Percentiles rank a stretch among this genome's conserved stretches.
Conservation (phyloP, 2,329 filamentous ascomycete species). For the Dothistroma pini region DNA sequence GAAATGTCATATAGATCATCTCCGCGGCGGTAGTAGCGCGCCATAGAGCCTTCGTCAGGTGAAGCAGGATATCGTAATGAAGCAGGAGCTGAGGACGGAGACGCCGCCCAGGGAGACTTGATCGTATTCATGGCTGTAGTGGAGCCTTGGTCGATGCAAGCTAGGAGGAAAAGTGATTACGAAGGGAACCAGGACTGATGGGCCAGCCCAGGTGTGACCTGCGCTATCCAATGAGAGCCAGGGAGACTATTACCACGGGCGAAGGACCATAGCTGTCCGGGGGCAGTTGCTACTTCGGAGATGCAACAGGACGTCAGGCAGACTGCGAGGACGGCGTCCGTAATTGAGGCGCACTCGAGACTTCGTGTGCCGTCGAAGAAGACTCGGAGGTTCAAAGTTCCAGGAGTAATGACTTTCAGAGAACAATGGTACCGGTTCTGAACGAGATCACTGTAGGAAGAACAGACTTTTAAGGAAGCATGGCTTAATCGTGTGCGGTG, state of each 20-base stretch:
- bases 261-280: conserved; percentile 36
- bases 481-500: background rate
- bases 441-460: background rate
- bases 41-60: conserved; percentile 36
- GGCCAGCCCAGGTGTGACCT: conserved; percentile 14
- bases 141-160: conserved; percentile 34
- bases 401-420: conserved; percentile 4
- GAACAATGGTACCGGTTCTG: conserved; percentile 15
- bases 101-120: conserved; percentile 38
- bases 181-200: conserved; percentile 10
- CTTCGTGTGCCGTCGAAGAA: conserved; percentile 37
- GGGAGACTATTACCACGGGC: conserved; percentile 12
- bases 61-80: conserved; percentile 37
- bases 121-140: conserved; percentile 43
- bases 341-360: conserved; percentile 29
- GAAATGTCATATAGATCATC: conserved; percentile 39
- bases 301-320: conserved; percentile 35
- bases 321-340: conserved; percentile 33
- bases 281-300: conserved; percentile 38
- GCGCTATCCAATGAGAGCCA: conserved; percentile 8
- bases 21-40: conserved; percentile 35
- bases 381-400: conserved; percentile 28
- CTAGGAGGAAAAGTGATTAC: conserved; percentile 9
- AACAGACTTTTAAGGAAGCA: background rate
- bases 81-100: conserved; percentile 41